Evolutionary conservation across 306 rosid genomes (phyloP), one percentile per base, ranked within the genome.

Genomic region (Vigna nakashimae): DNA sequence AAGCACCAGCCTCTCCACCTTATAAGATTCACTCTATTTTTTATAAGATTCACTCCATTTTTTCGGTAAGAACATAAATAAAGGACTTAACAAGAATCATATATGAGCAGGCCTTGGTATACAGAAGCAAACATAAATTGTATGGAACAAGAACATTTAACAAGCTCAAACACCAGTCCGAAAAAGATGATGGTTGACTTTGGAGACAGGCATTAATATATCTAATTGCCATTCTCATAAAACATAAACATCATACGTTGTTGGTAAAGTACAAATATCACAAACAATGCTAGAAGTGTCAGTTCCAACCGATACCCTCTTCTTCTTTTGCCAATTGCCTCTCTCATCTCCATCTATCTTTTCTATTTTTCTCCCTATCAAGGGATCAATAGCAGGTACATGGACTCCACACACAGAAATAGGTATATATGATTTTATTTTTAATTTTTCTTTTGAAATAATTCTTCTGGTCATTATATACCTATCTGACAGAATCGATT

Each of bases 311-410:
- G 53, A 34, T 28, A 42, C 36, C 6, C 53, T 28, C 15, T 11
- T 46, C 14, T 59, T 45, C 45, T 45, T 48, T 32, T 74, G 42
- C 60, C 43, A 28, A 13, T 28, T 46, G 48, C 15, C 74, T 53
- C 14, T 72, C 17, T 72, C 18, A 15, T 75, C 63, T 75, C 20
- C 38, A 46, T 10, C 28, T 45, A 59, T 59, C 6, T 30, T 74
- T 58, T 71, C 67, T 36, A 40, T 36, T 34, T 30, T 30, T 42
- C 45, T 71, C 22, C 67, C 67, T 30, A 17, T 28, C 69, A 17
- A 65, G 59, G 59, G 60, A 72, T 68, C 78, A 79, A 79, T 15
- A 48, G 26, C 3, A n/a, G 52, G 42, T 49, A 36, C 43, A 80
- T 80, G 84, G 80, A 24, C 34, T 15, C 69, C 30, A 46, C 79